phyloP scores from a whole-genome alignment of 2,329 filamentous ascomycete genomes.

The Pseudogymnoascus pannorum region DNA sequence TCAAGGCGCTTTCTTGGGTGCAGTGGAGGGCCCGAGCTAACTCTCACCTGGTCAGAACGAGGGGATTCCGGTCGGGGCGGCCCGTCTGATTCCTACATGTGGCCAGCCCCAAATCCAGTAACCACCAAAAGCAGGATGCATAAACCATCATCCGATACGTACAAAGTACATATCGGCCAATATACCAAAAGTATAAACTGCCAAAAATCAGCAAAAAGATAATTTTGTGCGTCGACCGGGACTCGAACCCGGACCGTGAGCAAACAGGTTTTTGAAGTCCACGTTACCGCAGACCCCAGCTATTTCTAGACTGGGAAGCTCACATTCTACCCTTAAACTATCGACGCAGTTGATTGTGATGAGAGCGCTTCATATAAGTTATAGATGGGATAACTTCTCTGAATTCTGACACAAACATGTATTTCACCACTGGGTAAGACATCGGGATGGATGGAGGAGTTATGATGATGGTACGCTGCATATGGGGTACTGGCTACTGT shows the following conservation, averaged over 20 bases:
- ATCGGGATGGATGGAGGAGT: neutral
- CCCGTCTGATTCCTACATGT: neutral
- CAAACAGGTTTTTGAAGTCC: neutral
- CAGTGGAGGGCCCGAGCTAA: neutral
- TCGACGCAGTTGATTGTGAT: neutral
- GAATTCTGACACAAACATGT: no score
- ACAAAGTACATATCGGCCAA: neutral
- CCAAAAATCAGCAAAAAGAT: neutral
- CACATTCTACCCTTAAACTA: conserved; percentile 9
- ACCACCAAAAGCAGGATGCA: neutral
- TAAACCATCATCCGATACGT: neutral
- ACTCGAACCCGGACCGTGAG: conserved; percentile 8
- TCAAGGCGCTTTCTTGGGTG: neutral
- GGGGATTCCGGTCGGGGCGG: neutral
- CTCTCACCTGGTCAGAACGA: neutral
- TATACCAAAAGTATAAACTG: neutral
- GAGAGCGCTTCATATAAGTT: neutral
- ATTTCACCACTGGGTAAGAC: neutral
- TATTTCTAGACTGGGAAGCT: conserved; percentile 6
- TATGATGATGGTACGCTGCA: neutral
- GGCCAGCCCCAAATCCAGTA: no score
- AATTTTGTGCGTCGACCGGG: neutral
- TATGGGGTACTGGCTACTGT: neutral
- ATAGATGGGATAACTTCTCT: neutral
- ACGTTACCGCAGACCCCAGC: conserved; percentile 8